phyloP scores from a whole-genome alignment of 2,329 filamentous ascomycete species.

The Ophiostoma quercus region DNA sequence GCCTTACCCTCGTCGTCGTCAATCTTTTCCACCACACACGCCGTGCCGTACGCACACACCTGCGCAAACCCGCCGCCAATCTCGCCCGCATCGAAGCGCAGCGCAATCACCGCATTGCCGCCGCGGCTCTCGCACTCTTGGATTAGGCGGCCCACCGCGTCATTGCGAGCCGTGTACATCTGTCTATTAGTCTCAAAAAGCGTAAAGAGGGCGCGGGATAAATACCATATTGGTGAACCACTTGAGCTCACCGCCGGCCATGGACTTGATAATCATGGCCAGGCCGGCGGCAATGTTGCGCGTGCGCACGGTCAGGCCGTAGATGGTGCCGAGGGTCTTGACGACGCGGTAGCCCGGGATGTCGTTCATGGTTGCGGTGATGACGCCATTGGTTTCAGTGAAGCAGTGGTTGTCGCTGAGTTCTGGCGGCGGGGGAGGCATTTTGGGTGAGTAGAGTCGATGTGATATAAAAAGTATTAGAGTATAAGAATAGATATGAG shows the following conservation, averaged over 20 bases:
- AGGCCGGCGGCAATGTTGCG: constrained; percentile 55
- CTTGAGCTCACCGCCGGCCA: constrained; percentile 54
- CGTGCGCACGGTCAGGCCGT: constrained; percentile 40
- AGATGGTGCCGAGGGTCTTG: constrained; percentile 51
- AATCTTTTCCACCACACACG: constrained; percentile 53
- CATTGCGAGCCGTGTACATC: constrained; percentile 44
- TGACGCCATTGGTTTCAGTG: constrained; percentile 53
- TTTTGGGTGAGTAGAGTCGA: background rate
- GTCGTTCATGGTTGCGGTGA: constrained; percentile 60
- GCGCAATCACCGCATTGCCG: constrained; percentile 55
- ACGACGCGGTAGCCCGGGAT: constrained; percentile 56
- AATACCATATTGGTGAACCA: constrained; percentile 51
- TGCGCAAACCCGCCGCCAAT: constrained; percentile 50
- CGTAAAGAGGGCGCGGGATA: no score
- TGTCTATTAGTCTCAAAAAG: constrained; percentile 26
- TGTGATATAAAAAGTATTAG: no score
- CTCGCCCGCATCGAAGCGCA: constrained; percentile 54
- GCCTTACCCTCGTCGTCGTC: constrained; percentile 30
- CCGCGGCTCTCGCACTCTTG: constrained; percentile 53
- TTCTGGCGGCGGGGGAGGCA: constrained; percentile 20
- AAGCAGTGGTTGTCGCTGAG: constrained; percentile 46
- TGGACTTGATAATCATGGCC: constrained; percentile 51
- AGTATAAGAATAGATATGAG: no score
- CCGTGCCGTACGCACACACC: constrained; percentile 57
- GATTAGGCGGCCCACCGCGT: constrained; percentile 52